Evolutionary conservation across 306 rosid genomes (phyloP).

Genomic region (Sindora glabra): DNA sequence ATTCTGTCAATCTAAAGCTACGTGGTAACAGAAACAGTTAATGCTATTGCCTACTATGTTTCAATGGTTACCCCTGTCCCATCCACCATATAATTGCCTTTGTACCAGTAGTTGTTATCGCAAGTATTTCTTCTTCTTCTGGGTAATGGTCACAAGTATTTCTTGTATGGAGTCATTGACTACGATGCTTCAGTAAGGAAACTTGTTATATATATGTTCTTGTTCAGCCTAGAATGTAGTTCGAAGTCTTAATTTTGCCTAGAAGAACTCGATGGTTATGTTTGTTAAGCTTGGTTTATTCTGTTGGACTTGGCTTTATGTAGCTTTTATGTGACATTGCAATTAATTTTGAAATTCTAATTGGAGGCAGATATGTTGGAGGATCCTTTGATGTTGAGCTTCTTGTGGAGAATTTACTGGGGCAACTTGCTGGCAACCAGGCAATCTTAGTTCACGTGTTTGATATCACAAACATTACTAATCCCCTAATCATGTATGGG

Average conservation of each 20-base stretch:
- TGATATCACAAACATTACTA: conserved; percentile 74
- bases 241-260: background rate
- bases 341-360: conserved; percentile 16
- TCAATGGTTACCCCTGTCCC: background rate
- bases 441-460: conserved; percentile 84
- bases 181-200: background rate
- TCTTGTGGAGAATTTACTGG: conserved; percentile 95
- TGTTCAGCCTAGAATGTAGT: background rate
- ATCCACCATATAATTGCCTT: background rate
- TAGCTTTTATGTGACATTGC: no score
- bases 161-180: background rate
- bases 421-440: conserved; percentile 95
- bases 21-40: background rate
- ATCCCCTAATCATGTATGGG: conserved; percentile 84
- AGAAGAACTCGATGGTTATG: background rate
- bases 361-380: conserved; percentile 69
- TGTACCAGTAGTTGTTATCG: no score
- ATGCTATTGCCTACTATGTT: background rate
- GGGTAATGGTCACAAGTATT: background rate
- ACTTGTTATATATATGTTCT: background rate
- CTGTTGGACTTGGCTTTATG: no score
- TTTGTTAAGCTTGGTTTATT: conserved; percentile 1
- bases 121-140: background rate
- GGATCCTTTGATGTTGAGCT: conserved; percentile 98
- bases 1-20: background rate